Conservation (phyloP, 2,329 filamentous ascomycete species). For the Fusarium goolgardi region DNA sequence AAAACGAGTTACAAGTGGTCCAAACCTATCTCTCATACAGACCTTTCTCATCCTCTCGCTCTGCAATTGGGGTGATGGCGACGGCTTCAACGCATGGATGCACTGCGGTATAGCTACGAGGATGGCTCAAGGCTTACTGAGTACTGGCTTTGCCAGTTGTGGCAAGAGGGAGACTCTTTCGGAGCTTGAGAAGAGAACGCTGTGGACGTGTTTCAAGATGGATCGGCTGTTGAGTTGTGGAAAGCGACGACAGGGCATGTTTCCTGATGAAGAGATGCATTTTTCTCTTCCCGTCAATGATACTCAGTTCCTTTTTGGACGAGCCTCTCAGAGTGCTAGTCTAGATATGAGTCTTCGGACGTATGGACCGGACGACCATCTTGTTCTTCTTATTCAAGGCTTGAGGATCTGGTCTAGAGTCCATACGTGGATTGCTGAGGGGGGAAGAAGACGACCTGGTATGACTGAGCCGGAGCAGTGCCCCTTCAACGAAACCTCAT, state of each 20-base stretch:
- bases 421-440: slow-evolving; percentile 43
- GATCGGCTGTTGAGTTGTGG: slow-evolving; percentile 43
- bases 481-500: slow-evolving; percentile 34
- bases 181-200: slow-evolving; percentile 37
- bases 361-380: slow-evolving; percentile 28
- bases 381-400: slow-evolving; percentile 35
- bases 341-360: background rate
- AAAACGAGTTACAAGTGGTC: slow-evolving; percentile 25
- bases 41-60: slow-evolving; percentile 38
- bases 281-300: slow-evolving; percentile 36
- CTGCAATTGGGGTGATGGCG: slow-evolving; percentile 44
- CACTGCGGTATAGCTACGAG: slow-evolving; percentile 41
- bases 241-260: slow-evolving; percentile 41
- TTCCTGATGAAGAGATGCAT: slow-evolving; percentile 31
- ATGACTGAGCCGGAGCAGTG: slow-evolving; percentile 42
- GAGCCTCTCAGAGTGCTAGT: background rate
- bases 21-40: slow-evolving; percentile 36
- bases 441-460: slow-evolving; percentile 33
- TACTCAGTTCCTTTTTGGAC: slow-evolving; percentile 36
- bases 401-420: slow-evolving; percentile 43
- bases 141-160: slow-evolving; percentile 33
- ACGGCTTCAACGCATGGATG: slow-evolving; percentile 47
- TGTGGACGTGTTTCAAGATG: slow-evolving; percentile 45
- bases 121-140: slow-evolving; percentile 44
- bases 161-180: slow-evolving; percentile 29